Percentiles rank a stretch among this genome's conserved stretches.
phyloP scores from a whole-genome alignment of 768 basidiomycete species.

The Russula olivacea region DNA sequence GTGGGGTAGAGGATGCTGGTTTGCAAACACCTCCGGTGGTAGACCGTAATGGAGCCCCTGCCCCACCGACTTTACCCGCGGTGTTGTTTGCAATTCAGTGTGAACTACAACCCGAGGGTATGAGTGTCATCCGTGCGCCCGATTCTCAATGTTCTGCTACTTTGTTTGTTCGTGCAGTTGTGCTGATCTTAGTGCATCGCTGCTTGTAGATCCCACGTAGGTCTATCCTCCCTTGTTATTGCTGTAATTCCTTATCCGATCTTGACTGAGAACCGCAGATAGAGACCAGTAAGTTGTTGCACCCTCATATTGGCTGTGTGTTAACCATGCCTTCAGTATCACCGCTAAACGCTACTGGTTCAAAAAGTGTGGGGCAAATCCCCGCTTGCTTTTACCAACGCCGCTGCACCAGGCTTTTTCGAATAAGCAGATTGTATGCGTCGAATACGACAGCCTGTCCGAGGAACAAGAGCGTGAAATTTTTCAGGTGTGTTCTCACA shows the following conservation, averaged over 20 bases:
- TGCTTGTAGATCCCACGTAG: slow-evolving; percentile 49
- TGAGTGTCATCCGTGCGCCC: not conserved
- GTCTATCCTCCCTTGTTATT: slow-evolving; percentile 23
- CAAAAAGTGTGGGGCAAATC: slow-evolving; percentile 34
- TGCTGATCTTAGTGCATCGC: not conserved
- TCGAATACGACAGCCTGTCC: slow-evolving; percentile 56
- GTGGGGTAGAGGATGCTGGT: not conserved
- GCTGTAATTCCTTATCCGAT: slow-evolving; percentile 1
- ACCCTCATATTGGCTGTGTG: not conserved
- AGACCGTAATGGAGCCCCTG: not conserved
- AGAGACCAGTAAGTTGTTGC: slow-evolving; percentile 42
- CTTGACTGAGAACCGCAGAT: slow-evolving; percentile 27
- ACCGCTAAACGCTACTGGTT: slow-evolving; percentile 20
- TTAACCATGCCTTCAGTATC: slow-evolving; percentile 40
- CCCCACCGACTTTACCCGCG: slow-evolving; percentile 4
- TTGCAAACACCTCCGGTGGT: slow-evolving; percentile 12
- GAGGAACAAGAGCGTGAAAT: slow-evolving; percentile 59
- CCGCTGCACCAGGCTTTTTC: slow-evolving; percentile 52
- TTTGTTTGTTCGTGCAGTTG: not conserved
- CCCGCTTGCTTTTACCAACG: slow-evolving; percentile 34
- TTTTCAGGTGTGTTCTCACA: slow-evolving; percentile 52
- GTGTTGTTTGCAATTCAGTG: slow-evolving; percentile 12
- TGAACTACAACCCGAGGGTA: not conserved
- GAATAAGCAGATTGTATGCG: slow-evolving; percentile 68
- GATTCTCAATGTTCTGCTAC: not conserved